Evolutionary conservation across 495 filamentous ascomycete genomes (phyloP).

Genomic region (Pseudomonodictys pantanalensis): DNA sequence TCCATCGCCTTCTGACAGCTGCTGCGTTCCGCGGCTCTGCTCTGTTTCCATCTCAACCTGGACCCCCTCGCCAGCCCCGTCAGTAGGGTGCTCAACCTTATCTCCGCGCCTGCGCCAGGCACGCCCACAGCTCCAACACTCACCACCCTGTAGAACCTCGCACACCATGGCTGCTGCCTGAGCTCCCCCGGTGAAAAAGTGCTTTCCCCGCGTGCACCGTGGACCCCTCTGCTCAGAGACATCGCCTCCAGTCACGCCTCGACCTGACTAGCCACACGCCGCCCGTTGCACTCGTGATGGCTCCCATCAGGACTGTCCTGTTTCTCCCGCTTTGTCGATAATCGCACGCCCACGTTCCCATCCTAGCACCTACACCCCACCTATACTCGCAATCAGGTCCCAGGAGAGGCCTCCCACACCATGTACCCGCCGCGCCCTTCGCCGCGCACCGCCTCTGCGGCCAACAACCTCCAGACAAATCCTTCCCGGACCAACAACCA

Average conservation of each 20-base stretch:
- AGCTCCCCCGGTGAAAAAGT: slow-evolving; percentile 12
- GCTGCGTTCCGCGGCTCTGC: not conserved
- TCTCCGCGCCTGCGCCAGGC: slow-evolving; percentile 23
- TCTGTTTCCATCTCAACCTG: not conserved
- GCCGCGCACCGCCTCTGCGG: slow-evolving; percentile 29
- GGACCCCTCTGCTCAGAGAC: slow-evolving; percentile 29
- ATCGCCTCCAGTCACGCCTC: slow-evolving; percentile 12
- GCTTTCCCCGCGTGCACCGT: slow-evolving; percentile 25
- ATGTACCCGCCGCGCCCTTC: slow-evolving; percentile 33
- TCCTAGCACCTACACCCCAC: not conserved
- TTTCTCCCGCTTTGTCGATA: slow-evolving; percentile 26
- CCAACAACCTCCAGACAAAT: slow-evolving; percentile 36
- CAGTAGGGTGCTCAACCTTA: slow-evolving; percentile 25
- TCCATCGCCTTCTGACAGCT: not conserved
- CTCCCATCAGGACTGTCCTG: slow-evolving; percentile 22
- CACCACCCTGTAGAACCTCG: slow-evolving; percentile 21
- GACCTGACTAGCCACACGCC: slow-evolving; percentile 21
- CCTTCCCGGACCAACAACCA: slow-evolving; percentile 34
- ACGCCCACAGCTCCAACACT: not conserved
- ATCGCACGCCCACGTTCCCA: slow-evolving; percentile 3
- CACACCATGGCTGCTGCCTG: slow-evolving; percentile 35
- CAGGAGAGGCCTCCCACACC: slow-evolving; percentile 8
- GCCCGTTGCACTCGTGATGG: slow-evolving; percentile 34
- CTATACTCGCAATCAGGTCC: not conserved
- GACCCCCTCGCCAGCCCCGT: slow-evolving; percentile 2